Evolutionary conservation across 768 basidiomycete species (phyloP).

Genomic region (Hericium alpestre): DNA sequence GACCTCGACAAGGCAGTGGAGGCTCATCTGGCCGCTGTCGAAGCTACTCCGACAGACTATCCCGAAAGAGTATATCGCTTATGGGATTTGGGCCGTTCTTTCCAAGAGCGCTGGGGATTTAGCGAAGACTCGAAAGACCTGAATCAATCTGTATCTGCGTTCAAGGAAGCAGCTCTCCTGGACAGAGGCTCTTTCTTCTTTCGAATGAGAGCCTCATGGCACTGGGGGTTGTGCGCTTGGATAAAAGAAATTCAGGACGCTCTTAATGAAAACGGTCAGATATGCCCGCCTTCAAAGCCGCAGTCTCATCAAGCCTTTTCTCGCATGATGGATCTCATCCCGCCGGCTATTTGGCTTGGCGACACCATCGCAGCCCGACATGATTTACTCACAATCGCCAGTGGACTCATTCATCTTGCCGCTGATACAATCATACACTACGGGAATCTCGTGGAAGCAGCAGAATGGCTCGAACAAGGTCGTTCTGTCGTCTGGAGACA

Average conservation of each 20-base stretch:
- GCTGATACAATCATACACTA: not conserved
- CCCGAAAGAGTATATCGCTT: not conserved
- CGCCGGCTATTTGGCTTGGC: not conserved
- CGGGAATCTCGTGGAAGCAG: no score
- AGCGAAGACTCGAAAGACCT: not conserved
- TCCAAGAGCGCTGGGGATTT: not conserved
- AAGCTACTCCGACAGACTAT: not conserved
- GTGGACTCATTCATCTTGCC: not conserved
- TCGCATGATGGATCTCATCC: not conserved
- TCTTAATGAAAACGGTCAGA: no score
- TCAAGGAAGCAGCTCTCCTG: not conserved
- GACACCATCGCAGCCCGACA: not conserved
- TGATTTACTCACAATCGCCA: not conserved
- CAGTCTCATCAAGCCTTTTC: no score
- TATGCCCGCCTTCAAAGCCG: no score
- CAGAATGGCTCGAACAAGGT: conserved; percentile 4
- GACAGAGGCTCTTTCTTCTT: not conserved
- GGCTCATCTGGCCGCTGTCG: not conserved
- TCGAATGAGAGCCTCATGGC: not conserved
- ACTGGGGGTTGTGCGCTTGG: no score
- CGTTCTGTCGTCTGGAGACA: conserved; percentile 4
- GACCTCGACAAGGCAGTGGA: not conserved
- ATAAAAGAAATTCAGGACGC: no score
- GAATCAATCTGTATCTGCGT: not conserved
- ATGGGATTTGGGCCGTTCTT: not conserved